Evolutionary conservation across 768 basidiomycete genomes (phyloP).

Genomic region (Hemileccinum rubropunctum): DNA sequence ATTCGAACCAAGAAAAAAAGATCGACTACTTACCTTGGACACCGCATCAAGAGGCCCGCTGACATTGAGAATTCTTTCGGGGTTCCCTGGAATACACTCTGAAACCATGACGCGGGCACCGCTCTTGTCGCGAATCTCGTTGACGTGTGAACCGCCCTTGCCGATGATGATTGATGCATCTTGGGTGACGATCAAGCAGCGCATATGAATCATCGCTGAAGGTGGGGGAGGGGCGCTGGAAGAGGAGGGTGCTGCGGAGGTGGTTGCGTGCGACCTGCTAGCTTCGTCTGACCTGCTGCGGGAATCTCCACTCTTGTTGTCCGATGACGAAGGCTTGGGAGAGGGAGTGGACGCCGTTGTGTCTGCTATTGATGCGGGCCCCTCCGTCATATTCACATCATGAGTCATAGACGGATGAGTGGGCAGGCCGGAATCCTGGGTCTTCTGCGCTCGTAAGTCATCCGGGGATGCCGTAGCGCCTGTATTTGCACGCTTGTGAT

Average conservation of each 20-base stretch:
- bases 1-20: not conserved
- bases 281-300: constrained; percentile 35
- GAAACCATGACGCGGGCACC: constrained; percentile 96
- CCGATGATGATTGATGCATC: constrained; percentile 99
- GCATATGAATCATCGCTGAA: constrained; percentile 91
- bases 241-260: constrained; percentile 49
- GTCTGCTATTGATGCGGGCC: constrained; percentile 36
- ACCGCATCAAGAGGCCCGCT: constrained; percentile 98
- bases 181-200: constrained; percentile 97
- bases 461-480: constrained; percentile 62
- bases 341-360: constrained; percentile 57
- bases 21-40: constrained; percentile 68
- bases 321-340: constrained; percentile 44
- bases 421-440: constrained; percentile 43
- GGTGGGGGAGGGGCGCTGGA: constrained; percentile 50
- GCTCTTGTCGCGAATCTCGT: constrained; percentile 97
- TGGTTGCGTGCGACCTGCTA: constrained; percentile 42
- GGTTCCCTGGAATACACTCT: constrained; percentile 97
- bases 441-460: constrained; percentile 52
- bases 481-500: constrained; percentile 81
- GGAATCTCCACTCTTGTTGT: constrained; percentile 42
- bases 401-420: constrained; percentile 38
- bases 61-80: constrained; percentile 97
- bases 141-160: constrained; percentile 92
- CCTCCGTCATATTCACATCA: constrained; percentile 69